These are phyloP conservation scores for Sarocladium oryzae DNA, from an alignment of 2,329 filamentous ascomycete species.

Conservation along the genomic window DNA sequence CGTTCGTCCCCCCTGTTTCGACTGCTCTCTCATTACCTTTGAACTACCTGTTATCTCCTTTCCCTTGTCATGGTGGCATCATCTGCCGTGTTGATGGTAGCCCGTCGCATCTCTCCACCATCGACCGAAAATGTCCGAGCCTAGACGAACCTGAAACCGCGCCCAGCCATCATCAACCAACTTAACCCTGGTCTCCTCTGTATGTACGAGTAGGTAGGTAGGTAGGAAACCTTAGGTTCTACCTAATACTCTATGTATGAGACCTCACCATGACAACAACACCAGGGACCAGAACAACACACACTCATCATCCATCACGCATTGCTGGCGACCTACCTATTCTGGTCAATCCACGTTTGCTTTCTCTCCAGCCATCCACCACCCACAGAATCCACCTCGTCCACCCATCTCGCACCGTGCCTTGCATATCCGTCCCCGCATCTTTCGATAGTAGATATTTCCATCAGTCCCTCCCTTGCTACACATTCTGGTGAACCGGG, in stretches of 20 bases:
- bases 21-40: too few species aligned
- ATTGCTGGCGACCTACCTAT: not conserved
- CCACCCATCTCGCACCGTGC: not conserved
- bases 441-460: not conserved
- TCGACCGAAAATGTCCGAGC: constrained; percentile 4
- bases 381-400: not conserved
- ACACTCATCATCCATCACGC: not conserved
- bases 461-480: not conserved
- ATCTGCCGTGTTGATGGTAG: too few species aligned
- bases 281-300: not conserved
- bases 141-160: constrained; percentile 6
- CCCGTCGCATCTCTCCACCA: not conserved
- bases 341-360: too few species aligned
- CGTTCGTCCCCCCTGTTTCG: not conserved
- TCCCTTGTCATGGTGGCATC: not conserved
- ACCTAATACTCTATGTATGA: too few species aligned
- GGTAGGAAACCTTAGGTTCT: too few species aligned
- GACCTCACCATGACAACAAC: not conserved
- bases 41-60: not conserved
- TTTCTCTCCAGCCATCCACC: too few species aligned
- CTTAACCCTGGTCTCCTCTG: not conserved
- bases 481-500: not conserved
- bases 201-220: too few species aligned
- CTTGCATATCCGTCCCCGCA: constrained; percentile 7
- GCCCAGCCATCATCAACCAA: not conserved